These are phyloP conservation scores for Fomitopsis pulvina DNA, from an alignment of 768 basidiomycete species.

Conservation along the genomic window DNA sequence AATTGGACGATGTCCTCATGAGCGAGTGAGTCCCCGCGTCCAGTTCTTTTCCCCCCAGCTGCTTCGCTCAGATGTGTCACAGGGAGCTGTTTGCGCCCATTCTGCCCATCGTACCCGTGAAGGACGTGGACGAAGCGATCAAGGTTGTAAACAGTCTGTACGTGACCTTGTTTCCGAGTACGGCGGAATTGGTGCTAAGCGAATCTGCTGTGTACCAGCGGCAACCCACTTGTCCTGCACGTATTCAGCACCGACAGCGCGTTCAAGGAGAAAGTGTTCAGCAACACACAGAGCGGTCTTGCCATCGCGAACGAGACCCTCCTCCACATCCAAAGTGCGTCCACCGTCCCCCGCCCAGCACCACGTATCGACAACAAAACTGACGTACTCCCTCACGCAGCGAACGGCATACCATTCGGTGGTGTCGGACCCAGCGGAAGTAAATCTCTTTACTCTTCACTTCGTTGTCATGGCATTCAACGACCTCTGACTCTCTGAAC, in stretches of 20 bases:
- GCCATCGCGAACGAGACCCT: slow-evolving; percentile 64
- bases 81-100: slow-evolving; percentile 86
- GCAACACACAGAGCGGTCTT: slow-evolving; percentile 66
- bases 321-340: slow-evolving; percentile 52
- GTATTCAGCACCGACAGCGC: slow-evolving; percentile 58
- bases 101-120: slow-evolving; percentile 66
- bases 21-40: slow-evolving; percentile 44
- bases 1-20: slow-evolving; percentile 65
- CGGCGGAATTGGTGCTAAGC: neutral
- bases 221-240: slow-evolving; percentile 71
- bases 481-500: slow-evolving; percentile 17
- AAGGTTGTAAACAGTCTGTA: slow-evolving; percentile 57
- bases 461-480: neutral
- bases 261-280: slow-evolving; percentile 62
- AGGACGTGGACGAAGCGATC: slow-evolving; percentile 66
- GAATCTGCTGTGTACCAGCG: slow-evolving; percentile 32
- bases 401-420: slow-evolving; percentile 64
- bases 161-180: too few species aligned
- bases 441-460: slow-evolving; percentile 26
- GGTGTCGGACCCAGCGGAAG: slow-evolving; percentile 68
- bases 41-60: neutral
- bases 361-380: too few species aligned
- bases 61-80: neutral
- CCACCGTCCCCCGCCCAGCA: too few species aligned
- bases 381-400: too few species aligned